These are phyloP conservation scores for Skeletonema grethae DNA, from an alignment of 108 stramenopile genomes.

Conservation along the genomic window DNA sequence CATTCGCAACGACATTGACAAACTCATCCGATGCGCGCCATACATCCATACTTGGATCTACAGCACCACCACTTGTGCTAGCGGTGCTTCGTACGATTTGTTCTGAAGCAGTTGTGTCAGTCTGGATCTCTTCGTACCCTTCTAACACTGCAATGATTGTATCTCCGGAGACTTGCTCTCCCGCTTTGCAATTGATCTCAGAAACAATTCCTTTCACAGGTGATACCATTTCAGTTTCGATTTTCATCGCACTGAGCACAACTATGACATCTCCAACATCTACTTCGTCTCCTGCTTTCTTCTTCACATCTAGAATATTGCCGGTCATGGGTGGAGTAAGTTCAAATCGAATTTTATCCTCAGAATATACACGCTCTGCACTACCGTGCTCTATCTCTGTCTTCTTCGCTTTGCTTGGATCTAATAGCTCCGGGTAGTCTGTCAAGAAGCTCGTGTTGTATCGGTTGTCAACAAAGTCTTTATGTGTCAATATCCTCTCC, in stretches of 20 bases:
- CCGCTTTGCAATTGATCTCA: conserved; percentile 46
- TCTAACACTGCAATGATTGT: conserved; percentile 55
- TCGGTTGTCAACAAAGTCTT: conserved; percentile 57
- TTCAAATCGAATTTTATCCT: conserved; percentile 48
- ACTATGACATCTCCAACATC: conserved; percentile 72
- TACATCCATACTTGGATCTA: conserved; percentile 43
- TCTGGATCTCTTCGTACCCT: conserved; percentile 46
- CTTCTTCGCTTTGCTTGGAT: conserved; percentile 31
- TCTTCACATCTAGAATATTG: conserved; percentile 68
- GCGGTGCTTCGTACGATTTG: background rate
- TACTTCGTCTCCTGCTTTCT: conserved; percentile 63
- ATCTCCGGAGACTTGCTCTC: conserved; percentile 69
- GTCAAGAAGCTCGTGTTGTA: conserved; percentile 74
- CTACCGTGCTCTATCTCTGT: conserved; percentile 22
- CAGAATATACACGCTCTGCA: conserved; percentile 36
- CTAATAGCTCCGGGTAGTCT: conserved; percentile 42
- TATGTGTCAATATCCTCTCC: conserved; percentile 62
- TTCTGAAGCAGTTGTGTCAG: conserved; percentile 6
- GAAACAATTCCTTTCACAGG: conserved; percentile 63
- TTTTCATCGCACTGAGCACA: conserved; percentile 86
- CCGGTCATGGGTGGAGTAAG: conserved; percentile 81
- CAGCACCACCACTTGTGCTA: background rate
- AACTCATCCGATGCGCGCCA: conserved; percentile 41
- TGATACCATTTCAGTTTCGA: conserved; percentile 77
- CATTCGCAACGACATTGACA: conserved; percentile 17